Base-by-base conservation (phyloP, 805 yeast species). In the Candida taoyuanica region DNA sequence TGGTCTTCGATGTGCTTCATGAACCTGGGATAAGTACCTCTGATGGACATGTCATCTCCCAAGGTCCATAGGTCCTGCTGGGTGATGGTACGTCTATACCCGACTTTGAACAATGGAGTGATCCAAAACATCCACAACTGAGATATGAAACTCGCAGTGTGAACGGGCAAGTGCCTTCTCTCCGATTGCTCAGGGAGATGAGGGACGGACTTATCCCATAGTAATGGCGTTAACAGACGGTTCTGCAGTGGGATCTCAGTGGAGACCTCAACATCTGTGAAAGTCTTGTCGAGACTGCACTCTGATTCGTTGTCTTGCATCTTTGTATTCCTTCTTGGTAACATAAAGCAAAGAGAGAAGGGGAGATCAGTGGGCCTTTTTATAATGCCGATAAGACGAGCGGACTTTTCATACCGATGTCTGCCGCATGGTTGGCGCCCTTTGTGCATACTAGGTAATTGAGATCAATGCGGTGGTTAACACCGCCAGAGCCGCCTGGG, bases 51-150 rank as follows among this genome's bases (percentile, higher is more conserved):
- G 21, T 60, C 56, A 1, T 64, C 64, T 17, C 65, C 70, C 44
- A 75, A 52, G 11, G 43, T 46, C 53, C 64, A 82, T 44, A 82
- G 56, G 58, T 84, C 91, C 29, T 73, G 68, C 5, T 81, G 78
- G 31, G 70, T 71, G 31, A 84, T 55, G 0, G 88, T 81, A 49
- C 91, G 65, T 52, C 74, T 78, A 57, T 83, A 84, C 3, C 93
- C 91, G 4, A 69, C 69, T 13, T 59, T 60, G 62, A 84, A 58
- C 37, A 84, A 48, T 0, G 87, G 87, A 8, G 60, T 49, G 34
- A 83, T 58, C 88, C 89, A 84, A 71, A 76, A 67, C 54, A 81
- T 73, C 48, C 76, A 73, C 0, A 65, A 29, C 42, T 59, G 61
- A 13, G 68, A 64, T 12, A 74, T 36, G 6, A 58, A 12, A 29